Percentiles rank a stretch among this genome's conserved stretches.
phyloP scores from a whole-genome alignment of 1,284 basidiomycete species.

The Fistulinella cinereoalba region DNA sequence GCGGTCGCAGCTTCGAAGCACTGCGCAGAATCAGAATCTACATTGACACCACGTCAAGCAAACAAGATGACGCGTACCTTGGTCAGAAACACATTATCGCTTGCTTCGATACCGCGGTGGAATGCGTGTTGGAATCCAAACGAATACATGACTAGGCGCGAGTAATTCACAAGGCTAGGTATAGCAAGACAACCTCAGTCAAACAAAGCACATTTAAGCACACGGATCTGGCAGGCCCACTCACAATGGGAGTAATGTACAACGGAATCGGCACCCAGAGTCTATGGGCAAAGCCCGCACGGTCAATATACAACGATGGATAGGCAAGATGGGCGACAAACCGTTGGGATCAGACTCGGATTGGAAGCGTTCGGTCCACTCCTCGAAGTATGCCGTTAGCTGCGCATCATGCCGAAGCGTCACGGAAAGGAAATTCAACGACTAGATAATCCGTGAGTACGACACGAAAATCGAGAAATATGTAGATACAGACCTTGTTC shows the following conservation, averaged over 20 bases:
- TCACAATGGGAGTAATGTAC: constrained; percentile 71
- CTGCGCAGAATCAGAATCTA: constrained; percentile 31
- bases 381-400: constrained; percentile 56
- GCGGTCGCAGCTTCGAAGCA: constrained; percentile 69
- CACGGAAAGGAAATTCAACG: constrained; percentile 62
- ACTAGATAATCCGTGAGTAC: constrained; percentile 35
- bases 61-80: constrained; percentile 44
- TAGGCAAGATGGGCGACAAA: constrained; percentile 17
- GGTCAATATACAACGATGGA: neutral
- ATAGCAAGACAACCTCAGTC: constrained; percentile 15
- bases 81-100: constrained; percentile 64
- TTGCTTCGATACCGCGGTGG: constrained; percentile 60
- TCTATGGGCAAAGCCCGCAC: constrained; percentile 39
- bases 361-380: constrained; percentile 59
- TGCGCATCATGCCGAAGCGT: constrained; percentile 59
- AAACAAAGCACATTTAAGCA: too few relatives aligned
- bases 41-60: too few relatives aligned
- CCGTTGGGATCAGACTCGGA: constrained; percentile 55
- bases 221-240: constrained; percentile 23
- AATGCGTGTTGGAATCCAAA: constrained; percentile 83
- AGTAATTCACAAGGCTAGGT: constrained; percentile 67
- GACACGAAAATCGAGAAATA: neutral
- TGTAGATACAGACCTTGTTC: constrained; percentile 52
- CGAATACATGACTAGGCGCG: constrained; percentile 81
- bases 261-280: constrained; percentile 59